Base-by-base conservation (phyloP, 1,284 basidiomycete genomes). In the Naganishia cerealis region DNA sequence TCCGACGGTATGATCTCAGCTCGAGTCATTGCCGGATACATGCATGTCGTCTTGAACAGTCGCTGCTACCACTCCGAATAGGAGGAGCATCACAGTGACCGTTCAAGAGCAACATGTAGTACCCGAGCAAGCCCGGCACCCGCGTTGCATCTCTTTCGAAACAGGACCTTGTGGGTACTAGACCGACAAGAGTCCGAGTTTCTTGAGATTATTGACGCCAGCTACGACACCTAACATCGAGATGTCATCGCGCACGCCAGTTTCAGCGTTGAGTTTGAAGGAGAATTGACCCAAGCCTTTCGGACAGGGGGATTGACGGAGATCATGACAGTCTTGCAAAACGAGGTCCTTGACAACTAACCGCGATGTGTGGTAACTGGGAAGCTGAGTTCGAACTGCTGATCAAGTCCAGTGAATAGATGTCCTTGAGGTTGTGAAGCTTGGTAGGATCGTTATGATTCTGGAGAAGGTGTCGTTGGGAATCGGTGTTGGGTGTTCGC, bases 1-100 rank as follows among this genome's bases (percentile, higher is more conserved):
- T 81, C 72, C 54, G 74, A 81, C 80, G 80, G 80, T 81, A 77
- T 81, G 73, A 81, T 81, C 80, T 81, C 80, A 81, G 80, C 80
- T 74, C 76, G 36, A 65, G 29, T 48, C 66, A 63, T 53, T 63
- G 61, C 21, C 61, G 61, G 40, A 54, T 63, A 63, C 61, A 54
- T 40, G 50, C 50, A 63, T 33, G 15, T 54, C 50, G 61, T 39
- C 48, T 26, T 39, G 29, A 15, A 26, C 59, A 52, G 29, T 26
- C n/a, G 21, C 46, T 67, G 50, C 53, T 69, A 57, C 18, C 40
- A 50, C 66, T 50, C 24, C 42, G 56, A 58, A 68, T 24, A 39
- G 29, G 33, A 50, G 42, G 55, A 39, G n/a, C 5, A 33, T 40
- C 7, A 58, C 50, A 36, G 21, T 48, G 52, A 50, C 21, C 18